Evolutionary conservation across 257 asterid genomes (phyloP).

Genomic region (Solanum medicagineum): DNA sequence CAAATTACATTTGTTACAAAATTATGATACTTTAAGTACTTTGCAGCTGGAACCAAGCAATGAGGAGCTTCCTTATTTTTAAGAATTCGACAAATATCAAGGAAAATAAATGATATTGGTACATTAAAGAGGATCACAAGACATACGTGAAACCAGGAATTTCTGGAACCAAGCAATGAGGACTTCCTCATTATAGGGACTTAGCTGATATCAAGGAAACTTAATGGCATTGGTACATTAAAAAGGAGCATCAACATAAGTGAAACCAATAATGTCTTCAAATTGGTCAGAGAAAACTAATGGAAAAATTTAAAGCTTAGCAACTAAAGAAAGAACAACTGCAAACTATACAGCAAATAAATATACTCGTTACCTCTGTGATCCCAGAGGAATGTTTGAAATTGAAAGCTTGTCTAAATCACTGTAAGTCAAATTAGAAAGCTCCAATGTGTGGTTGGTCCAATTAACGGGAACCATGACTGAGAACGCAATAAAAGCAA

Average conservation of each 20-base stretch:
- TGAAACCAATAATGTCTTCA: not conserved
- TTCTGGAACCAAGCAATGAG: not conserved
- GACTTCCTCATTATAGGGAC: not conserved
- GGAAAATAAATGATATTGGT: not conserved
- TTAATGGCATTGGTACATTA: not conserved
- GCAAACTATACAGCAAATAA: not conserved
- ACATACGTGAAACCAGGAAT: not conserved
- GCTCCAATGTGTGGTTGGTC: slow-evolving; percentile 66
- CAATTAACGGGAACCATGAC: slow-evolving; percentile 91
- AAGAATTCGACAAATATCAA: not conserved
- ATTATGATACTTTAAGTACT: not conserved
- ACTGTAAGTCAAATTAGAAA: slow-evolving; percentile 35
- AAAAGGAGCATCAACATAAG: not conserved
- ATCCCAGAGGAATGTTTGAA: slow-evolving; percentile 70
- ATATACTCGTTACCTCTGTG: slow-evolving; percentile 44
- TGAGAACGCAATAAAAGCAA: slow-evolving; percentile 65
- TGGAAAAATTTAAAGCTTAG: not conserved
- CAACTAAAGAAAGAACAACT: not conserved
- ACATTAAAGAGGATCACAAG: not conserved
- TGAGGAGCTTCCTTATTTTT: not conserved
- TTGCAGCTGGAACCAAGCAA: not conserved
- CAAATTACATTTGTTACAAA: not conserved
- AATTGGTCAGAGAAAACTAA: not conserved
- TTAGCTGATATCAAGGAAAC: not conserved
- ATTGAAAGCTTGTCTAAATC: slow-evolving; percentile 82